These are phyloP conservation scores for Musa schizocarpa DNA, from an alignment of 176 grass and related monocot species.

Conservation along the genomic window DNA sequence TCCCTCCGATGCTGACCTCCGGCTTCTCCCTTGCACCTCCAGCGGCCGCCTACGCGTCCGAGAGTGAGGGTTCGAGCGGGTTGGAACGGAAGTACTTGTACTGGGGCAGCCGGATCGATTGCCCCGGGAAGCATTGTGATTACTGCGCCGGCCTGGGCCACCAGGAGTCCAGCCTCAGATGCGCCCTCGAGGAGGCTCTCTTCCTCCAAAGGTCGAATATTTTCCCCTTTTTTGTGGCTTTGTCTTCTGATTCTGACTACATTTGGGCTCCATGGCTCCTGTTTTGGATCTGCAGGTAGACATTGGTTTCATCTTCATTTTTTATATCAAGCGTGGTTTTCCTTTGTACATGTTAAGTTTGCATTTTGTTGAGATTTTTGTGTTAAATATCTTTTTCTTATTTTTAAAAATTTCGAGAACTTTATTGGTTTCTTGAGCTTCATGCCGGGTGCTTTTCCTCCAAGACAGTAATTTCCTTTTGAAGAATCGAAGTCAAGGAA, in stretches of 20 bases:
- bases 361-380: background rate
- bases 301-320: background rate
- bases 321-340: too few relatives aligned
- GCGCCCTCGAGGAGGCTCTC: constrained; percentile 93
- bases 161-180: constrained; percentile 88
- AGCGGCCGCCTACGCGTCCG: constrained; percentile 3
- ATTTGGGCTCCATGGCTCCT: background rate
- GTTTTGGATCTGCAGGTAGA: background rate
- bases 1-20: background rate
- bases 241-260: too few relatives aligned
- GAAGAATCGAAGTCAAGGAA: too few relatives aligned
- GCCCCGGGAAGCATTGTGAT: constrained; percentile 75
- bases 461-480: too few relatives aligned
- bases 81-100: constrained; percentile 53
- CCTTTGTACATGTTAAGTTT: background rate
- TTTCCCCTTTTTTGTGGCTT: background rate
- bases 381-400: too few relatives aligned
- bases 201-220: constrained; percentile 60
- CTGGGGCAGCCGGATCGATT: constrained; percentile 78
- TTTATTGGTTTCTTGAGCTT: too few relatives aligned
- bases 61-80: background rate
- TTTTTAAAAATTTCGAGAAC: too few relatives aligned
- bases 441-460: too few relatives aligned
- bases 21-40: constrained; percentile 25
- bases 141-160: constrained; percentile 74